Base-by-base conservation (phyloP, 2,329 filamentous ascomycete genomes). In the Venturia effusa region DNA sequence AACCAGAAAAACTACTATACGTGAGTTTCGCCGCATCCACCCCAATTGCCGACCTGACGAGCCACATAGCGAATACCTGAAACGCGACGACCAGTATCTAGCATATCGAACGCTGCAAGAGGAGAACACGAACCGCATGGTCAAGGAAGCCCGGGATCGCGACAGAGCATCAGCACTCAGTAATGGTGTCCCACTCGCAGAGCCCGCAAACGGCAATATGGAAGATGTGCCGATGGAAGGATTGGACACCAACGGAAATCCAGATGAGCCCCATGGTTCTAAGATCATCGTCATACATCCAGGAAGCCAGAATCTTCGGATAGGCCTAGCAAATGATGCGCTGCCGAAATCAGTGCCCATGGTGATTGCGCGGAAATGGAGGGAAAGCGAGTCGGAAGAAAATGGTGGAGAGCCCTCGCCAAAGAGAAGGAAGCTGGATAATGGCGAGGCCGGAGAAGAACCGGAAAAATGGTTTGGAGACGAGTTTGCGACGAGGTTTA, bases 1-100 rank as follows among this genome's bases (percentile, higher is more conserved):
- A 99, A 99, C 74, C 94, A 99, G 76, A 99, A 99, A 80, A 99
- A 99, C 76, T 99, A 99, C 77, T 97, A 97, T 75, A 96, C 92
- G 90, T 94, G 82, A 66, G 86, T 79, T 7, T 45, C 63, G 1
- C 15, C 59, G 32, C 34, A 61, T 60, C 59, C 66, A 59, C 30
- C 19, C 30, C 69, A 65, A 32, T 24, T 64, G 59, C 59, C 27
- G 27, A 43, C 62, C 65, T 27, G 15, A 27, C 30, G 15, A 39
- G 39, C 13, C 27, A 57, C 63, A 39, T 69, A 96, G 92, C 66
- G 94, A 99, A 73, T 99, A 96, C 71, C 89, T 99, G 78, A 99
- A 99, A 80, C 88, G 93, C 71, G 94, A 99, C 79, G 94, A 97
- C 71, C 94, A 99, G 78, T 87, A 96, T 66, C 85, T 99, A 40